Percentiles rank a stretch among this genome's conserved stretches.
Evolutionary conservation across 2,329 filamentous ascomycete species (phyloP).

Genomic region (Hypoxylon sp.): DNA sequence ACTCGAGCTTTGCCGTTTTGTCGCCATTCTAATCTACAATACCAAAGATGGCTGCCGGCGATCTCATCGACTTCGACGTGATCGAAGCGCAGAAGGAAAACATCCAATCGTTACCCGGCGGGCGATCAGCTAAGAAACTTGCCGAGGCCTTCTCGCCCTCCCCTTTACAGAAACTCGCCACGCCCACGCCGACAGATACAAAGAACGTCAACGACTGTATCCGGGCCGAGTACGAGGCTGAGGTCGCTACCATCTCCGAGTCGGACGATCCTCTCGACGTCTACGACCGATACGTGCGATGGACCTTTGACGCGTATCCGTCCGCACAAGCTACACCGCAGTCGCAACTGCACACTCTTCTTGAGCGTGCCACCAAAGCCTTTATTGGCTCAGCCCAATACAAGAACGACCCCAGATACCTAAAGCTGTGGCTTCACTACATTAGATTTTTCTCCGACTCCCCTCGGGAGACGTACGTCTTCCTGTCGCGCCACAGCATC

Average conservation of each 20-base stretch:
- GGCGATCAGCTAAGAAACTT: conserved; percentile 86
- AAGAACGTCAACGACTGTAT: conserved; percentile 80
- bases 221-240: conserved; percentile 84
- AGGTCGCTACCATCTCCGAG: conserved; percentile 79
- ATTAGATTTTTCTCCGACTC: conserved; percentile 91
- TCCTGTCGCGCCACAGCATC: conserved; percentile 85
- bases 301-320: conserved; percentile 94
- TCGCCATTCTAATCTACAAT: conserved; percentile 28
- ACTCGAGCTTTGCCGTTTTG: conserved; percentile 23
- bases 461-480: conserved; percentile 92
- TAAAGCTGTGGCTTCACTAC: conserved; percentile 94
- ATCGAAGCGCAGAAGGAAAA: conserved; percentile 99
- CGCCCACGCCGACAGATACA: conserved; percentile 75
- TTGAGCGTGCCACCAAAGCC: conserved; percentile 90
- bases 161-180: conserved; percentile 63
- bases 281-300: conserved; percentile 95
- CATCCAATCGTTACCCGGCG: conserved; percentile 90
- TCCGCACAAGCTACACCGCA: conserved; percentile 90
- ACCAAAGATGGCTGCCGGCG: conserved; percentile 57
- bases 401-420: conserved; percentile 92
- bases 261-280: conserved; percentile 95
- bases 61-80: conserved; percentile 80
- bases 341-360: conserved; percentile 85
- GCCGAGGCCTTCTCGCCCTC: conserved; percentile 80
- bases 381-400: conserved; percentile 89